These are phyloP conservation scores for Hanseniaspora thailandica DNA, from an alignment of 805 yeast species.

Conservation along the genomic window DNA sequence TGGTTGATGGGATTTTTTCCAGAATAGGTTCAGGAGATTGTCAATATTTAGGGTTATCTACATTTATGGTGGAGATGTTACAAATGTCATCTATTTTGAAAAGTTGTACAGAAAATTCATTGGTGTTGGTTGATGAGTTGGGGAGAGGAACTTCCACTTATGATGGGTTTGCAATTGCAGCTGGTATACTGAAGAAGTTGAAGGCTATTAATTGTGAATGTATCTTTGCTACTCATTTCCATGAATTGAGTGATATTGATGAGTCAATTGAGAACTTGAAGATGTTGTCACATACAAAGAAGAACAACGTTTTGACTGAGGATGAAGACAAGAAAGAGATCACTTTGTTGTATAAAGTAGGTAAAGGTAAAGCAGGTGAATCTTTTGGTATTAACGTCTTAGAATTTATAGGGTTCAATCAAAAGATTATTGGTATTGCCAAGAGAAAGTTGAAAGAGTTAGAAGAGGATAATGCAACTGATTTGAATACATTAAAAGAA, in stretches of 20 bases:
- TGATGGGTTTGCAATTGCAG: constrained; percentile 96
- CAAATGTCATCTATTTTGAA: constrained; percentile 88
- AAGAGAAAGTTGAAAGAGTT: constrained; percentile 84
- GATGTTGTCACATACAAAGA: constrained; percentile 82
- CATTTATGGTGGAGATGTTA: constrained; percentile 96
- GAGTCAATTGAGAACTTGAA: constrained; percentile 68
- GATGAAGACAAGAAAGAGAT: constrained; percentile 44
- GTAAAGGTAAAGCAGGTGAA: constrained; percentile 88
- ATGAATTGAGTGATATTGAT: constrained; percentile 76
- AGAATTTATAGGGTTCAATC: constrained; percentile 85
- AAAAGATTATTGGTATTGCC: constrained; percentile 85
- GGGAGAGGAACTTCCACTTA: constrained; percentile 76
- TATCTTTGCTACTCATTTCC: constrained; percentile 94
- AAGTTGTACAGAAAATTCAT: constrained; percentile 70
- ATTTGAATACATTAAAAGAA: constrained; percentile 31
- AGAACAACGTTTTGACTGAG: constrained; percentile 23
- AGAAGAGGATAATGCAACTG: constrained; percentile 43
- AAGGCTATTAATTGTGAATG: constrained; percentile 59
- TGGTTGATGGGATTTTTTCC: constrained; percentile 85
- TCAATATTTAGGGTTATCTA: constrained; percentile 90
- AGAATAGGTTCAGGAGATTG: constrained; percentile 99
- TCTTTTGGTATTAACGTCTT: constrained; percentile 98
- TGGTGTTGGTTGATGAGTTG: constrained; percentile 86
- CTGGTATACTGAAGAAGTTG: constrained; percentile 85
- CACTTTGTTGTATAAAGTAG: constrained; percentile 85